These are phyloP conservation scores for Septoria petroselini DNA, from an alignment of 2,329 filamentous ascomycete genomes.

Conservation along the genomic window DNA sequence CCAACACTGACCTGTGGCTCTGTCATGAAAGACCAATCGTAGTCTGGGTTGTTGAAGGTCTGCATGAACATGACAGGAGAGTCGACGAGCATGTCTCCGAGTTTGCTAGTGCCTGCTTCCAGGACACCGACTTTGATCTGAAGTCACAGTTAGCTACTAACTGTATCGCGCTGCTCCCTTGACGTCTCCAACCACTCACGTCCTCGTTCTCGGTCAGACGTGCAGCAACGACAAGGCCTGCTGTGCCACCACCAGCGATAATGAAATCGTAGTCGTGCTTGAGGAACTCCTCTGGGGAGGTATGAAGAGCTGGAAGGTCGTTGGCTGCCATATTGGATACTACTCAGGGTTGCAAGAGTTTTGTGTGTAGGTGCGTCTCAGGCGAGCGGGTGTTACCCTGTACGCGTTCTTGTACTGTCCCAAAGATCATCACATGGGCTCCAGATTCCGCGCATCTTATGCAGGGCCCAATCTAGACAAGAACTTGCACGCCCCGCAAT, in stretches of 20 bases:
- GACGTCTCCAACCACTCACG: constrained; percentile 28
- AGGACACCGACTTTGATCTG: constrained; percentile 27
- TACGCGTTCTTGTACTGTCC: constrained; percentile 7
- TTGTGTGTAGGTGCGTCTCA: neutral
- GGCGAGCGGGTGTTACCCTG: too few relatives aligned
- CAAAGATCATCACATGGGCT: constrained; percentile 7
- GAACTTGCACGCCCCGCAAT: constrained; percentile 5
- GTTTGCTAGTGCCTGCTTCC: constrained; percentile 35
- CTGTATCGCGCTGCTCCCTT: neutral
- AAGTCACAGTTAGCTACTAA: neutral
- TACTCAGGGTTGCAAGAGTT: neutral
- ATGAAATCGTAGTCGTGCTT: constrained; percentile 34
- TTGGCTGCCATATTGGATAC: constrained; percentile 25
- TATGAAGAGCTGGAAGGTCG: constrained; percentile 29
- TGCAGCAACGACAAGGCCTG: constrained; percentile 35
- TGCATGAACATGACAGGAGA: constrained; percentile 30
- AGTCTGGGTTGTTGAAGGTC: constrained; percentile 29
- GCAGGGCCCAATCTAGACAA: constrained; percentile 9
- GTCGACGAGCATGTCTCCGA: constrained; percentile 30
- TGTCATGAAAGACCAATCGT: constrained; percentile 29
- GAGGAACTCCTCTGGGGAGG: constrained; percentile 29
- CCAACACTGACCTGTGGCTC: constrained; percentile 21
- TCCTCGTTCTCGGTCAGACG: constrained; percentile 35
- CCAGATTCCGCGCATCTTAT: constrained; percentile 9
- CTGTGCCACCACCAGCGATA: constrained; percentile 36